Evolutionary conservation across 2,329 filamentous ascomycete species (phyloP).

Genomic region (Huntiella savannae): DNA sequence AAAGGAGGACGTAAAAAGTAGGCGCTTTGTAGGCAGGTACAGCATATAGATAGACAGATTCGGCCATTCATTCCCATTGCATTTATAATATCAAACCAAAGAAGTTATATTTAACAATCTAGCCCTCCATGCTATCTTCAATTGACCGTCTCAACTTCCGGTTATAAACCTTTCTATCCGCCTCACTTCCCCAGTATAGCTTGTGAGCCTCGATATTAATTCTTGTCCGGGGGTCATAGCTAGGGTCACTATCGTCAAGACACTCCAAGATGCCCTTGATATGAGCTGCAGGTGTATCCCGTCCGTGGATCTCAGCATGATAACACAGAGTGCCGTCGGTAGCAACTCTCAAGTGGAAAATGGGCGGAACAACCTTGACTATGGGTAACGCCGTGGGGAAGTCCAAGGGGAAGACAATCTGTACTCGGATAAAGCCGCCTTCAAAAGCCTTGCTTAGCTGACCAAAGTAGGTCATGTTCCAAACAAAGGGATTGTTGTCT

Average conservation of each 20-base stretch:
- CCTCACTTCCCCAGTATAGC: constrained; percentile 61
- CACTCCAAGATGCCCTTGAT: constrained; percentile 65
- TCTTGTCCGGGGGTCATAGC: constrained; percentile 75
- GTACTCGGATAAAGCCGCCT: constrained; percentile 72
- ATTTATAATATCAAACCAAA: too few species aligned
- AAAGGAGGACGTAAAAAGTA: constrained; percentile 16
- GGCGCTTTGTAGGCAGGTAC: too few species aligned
- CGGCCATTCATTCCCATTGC: too few species aligned
- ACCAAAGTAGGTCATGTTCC: constrained; percentile 78
- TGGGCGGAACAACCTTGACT: constrained; percentile 56
- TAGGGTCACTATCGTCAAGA: constrained; percentile 72
- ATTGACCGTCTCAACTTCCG: constrained; percentile 63
- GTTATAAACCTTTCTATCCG: constrained; percentile 71
- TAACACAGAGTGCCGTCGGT: constrained; percentile 71
- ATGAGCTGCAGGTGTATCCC: constrained; percentile 64
- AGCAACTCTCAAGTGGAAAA: constrained; percentile 81
- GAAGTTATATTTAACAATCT: too few species aligned
- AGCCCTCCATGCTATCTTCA: constrained; percentile 40
- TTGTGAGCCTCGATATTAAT: constrained; percentile 74
- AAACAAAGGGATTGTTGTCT: constrained; percentile 72
- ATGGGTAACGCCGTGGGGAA: constrained; percentile 83
- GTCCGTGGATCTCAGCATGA: constrained; percentile 36
- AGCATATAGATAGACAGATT: too few species aligned
- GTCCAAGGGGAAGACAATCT: constrained; percentile 57
- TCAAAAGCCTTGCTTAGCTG: constrained; percentile 85